These are phyloP conservation scores for Elaeis guineensis DNA, from an alignment of 176 grass and related monocot genomes.

Conservation along the genomic window DNA sequence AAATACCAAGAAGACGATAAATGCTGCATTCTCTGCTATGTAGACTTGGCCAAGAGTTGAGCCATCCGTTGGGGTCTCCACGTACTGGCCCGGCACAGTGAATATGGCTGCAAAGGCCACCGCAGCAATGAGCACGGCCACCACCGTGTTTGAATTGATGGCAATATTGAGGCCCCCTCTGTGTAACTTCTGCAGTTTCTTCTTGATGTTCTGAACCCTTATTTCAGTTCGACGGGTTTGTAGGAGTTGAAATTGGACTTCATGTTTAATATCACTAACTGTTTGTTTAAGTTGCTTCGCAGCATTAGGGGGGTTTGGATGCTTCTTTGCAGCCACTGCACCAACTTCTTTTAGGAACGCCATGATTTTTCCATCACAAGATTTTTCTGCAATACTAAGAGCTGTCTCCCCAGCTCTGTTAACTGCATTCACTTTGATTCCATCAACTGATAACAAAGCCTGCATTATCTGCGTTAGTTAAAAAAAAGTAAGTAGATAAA, in stretches of 20 bases:
- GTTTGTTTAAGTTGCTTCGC: constrained; percentile 19
- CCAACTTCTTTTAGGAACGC: constrained; percentile 11
- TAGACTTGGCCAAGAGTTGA: too few species aligned
- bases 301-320: neutral
- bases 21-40: too few species aligned
- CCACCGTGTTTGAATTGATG: neutral
- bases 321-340: constrained; percentile 2
- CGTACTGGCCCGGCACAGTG: too few species aligned
- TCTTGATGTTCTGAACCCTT: constrained; percentile 17
- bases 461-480: constrained; percentile 9
- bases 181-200: constrained; percentile 11
- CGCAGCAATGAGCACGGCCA: too few species aligned
- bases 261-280: constrained; percentile 20
- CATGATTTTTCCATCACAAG: neutral
- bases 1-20: too few species aligned
- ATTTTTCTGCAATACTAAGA: constrained; percentile 12
- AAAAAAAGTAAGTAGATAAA: too few species aligned
- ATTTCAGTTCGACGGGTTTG: constrained; percentile 13
- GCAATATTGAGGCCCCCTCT: constrained; percentile 11
- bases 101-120: too few species aligned
- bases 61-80: too few species aligned
- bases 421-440: constrained; percentile 13
- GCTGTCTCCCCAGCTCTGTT: constrained; percentile 21
- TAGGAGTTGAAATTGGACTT: constrained; percentile 13
- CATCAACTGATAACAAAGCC: constrained; percentile 5